Conservation (phyloP, 2,329 filamentous ascomycete genomes). For the Sporothrix inflata region DNA sequence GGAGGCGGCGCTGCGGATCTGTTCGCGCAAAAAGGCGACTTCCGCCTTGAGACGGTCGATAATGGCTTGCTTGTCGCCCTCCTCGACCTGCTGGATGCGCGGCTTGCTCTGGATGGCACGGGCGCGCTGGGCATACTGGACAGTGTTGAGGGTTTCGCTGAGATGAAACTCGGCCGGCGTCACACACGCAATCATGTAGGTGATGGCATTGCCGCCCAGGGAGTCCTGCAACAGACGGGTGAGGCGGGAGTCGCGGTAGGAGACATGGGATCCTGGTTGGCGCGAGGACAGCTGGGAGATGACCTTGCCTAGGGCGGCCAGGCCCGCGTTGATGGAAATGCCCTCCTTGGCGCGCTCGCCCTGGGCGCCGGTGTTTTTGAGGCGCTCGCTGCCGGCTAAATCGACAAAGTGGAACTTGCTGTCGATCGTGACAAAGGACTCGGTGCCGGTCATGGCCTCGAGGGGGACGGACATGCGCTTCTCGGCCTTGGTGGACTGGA, state of each 20-base stretch:
- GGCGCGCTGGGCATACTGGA: constrained; percentile 94
- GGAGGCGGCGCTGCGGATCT: constrained; percentile 79
- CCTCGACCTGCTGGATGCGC: constrained; percentile 90
- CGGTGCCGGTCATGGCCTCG: constrained; percentile 73
- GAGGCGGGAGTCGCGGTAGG: constrained; percentile 96
- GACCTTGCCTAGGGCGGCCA: constrained; percentile 94
- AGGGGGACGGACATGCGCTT: constrained; percentile 87
- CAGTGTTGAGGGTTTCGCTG: constrained; percentile 95
- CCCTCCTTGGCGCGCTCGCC: constrained; percentile 94
- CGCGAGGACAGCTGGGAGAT: constrained; percentile 96
- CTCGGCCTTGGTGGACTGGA: constrained; percentile 60
- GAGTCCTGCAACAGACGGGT: constrained; percentile 96
- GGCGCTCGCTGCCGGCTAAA: constrained; percentile 90
- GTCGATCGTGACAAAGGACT: constrained; percentile 80
- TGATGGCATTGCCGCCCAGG: constrained; percentile 93
- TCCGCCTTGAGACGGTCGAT: constrained; percentile 94
- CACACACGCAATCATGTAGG: constrained; percentile 99
- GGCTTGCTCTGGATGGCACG: constrained; percentile 97
- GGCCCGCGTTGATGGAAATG: constrained; percentile 95
- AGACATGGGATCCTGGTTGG: constrained; percentile 85
- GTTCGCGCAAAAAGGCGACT: constrained; percentile 89
- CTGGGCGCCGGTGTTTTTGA: constrained; percentile 96
- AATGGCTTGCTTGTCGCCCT: constrained; percentile 88
- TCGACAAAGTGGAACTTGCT: constrained; percentile 99
- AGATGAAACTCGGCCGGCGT: constrained; percentile 96